Evolutionary conservation across 73 alveolate genomes (phyloP).

Genomic region (Tetrahymena borealis): DNA sequence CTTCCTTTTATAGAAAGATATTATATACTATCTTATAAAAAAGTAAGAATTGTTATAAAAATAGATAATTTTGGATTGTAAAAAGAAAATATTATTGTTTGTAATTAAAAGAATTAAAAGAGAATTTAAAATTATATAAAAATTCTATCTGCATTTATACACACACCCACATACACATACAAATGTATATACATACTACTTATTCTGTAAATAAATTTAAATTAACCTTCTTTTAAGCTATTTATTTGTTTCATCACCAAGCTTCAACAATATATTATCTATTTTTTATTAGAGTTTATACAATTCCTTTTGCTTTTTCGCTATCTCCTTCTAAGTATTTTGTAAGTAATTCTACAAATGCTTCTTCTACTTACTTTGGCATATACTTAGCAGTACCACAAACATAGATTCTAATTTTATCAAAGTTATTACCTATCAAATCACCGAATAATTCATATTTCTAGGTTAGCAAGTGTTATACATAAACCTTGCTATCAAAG

Average conservation of each 20-base stretch:
- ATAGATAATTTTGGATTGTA: too few species aligned
- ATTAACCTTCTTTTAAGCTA: too few species aligned
- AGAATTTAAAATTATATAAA: too few species aligned
- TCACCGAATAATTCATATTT: conserved; percentile 31
- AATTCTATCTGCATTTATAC: too few species aligned
- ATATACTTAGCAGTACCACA: conserved; percentile 66
- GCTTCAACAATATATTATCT: conserved; percentile 55
- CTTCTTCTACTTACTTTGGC: conserved; percentile 65
- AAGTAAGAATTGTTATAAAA: too few species aligned
- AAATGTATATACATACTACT: not conserved
- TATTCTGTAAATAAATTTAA: not conserved
- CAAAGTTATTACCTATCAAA: conserved; percentile 23
- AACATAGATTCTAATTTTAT: conserved; percentile 51
- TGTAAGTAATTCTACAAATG: conserved; percentile 39
- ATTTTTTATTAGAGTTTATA: conserved; percentile 26
- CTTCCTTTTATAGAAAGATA: too few species aligned
- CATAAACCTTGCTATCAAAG: conserved; percentile 53
- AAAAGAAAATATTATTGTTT: too few species aligned
- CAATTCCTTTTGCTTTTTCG: conserved; percentile 20
- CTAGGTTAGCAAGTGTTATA: conserved; percentile 58
- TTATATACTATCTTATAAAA: too few species aligned
- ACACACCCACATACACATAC: not conserved
- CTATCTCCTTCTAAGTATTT: conserved; percentile 9
- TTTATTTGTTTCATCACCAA: conserved; percentile 50
- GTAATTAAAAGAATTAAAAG: too few species aligned